Conservation (phyloP, 257 asterid species). For the Solanum paucissectum region DNA sequence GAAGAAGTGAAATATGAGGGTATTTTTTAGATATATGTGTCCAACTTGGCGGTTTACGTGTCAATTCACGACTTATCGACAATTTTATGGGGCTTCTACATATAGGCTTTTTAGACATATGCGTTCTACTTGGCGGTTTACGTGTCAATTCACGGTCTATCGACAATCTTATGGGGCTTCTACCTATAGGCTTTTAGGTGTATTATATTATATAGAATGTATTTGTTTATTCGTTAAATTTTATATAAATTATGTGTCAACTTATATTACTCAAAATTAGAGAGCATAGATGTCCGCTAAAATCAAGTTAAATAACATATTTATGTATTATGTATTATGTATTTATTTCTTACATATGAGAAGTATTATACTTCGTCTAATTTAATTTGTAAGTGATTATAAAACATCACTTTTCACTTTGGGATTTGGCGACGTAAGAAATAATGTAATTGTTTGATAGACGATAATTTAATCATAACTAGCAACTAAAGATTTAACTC, state of each 20-base stretch:
- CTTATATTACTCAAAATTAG: accelerated
- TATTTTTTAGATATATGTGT: background rate
- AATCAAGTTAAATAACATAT: too few species aligned
- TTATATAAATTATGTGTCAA: too few species aligned
- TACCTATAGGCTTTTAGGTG: too few species aligned
- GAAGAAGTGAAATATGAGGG: background rate
- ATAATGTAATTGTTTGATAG: background rate
- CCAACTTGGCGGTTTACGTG: background rate
- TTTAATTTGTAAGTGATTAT: background rate
- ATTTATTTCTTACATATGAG: too few species aligned
- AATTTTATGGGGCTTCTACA: too few species aligned
- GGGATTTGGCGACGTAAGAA: background rate
- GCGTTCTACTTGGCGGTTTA: too few species aligned
- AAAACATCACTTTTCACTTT: background rate
- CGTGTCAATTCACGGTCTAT: too few species aligned
- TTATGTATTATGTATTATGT: background rate
- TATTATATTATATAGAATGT: accelerated
- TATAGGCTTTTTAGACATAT: background rate
- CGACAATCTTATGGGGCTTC: too few species aligned
- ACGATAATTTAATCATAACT: background rate
- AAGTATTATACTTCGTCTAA: background rate
- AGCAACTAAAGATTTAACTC: background rate
- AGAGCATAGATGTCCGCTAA: accelerated
- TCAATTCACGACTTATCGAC: too few species aligned
- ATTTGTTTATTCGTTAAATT: too few species aligned